These are phyloP conservation scores for Lachnellula arida DNA, from an alignment of 2,329 filamentous ascomycete genomes.

Conservation along the genomic window DNA sequence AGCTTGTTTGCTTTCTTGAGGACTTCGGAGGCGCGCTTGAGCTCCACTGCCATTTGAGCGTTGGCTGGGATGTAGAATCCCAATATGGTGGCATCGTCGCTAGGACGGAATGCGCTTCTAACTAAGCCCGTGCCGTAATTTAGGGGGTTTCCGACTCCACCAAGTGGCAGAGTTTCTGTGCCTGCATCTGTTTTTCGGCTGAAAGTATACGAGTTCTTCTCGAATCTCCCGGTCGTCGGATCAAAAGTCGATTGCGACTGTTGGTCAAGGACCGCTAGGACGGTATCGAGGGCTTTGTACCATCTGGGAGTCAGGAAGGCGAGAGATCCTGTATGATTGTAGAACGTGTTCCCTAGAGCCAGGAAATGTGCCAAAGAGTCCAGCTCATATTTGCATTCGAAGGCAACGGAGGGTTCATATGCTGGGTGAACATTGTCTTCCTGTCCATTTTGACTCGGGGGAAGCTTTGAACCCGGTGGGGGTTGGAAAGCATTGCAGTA, in stretches of 20 bases:
- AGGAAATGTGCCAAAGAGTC: slow-evolving; percentile 94
- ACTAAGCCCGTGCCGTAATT: slow-evolving; percentile 79
- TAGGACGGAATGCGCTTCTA: slow-evolving; percentile 88
- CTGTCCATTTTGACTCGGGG: slow-evolving; percentile 71
- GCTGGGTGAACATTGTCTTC: slow-evolving; percentile 78
- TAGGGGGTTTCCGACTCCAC: slow-evolving; percentile 85
- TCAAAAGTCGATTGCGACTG: slow-evolving; percentile 82
- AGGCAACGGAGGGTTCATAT: slow-evolving; percentile 81
- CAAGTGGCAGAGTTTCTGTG: slow-evolving; percentile 83
- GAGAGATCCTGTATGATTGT: slow-evolving; percentile 70
- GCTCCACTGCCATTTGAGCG: slow-evolving; percentile 90
- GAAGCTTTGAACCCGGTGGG: slow-evolving; percentile 74
- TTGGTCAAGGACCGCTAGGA: slow-evolving; percentile 69
- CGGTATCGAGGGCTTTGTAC: slow-evolving; percentile 68
- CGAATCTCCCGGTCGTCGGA: slow-evolving; percentile 56
- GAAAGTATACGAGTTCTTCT: slow-evolving; percentile 80
- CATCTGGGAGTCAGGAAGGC: slow-evolving; percentile 77
- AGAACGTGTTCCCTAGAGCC: slow-evolving; percentile 78
- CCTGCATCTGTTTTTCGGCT: slow-evolving; percentile 72
- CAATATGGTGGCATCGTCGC: slow-evolving; percentile 89
- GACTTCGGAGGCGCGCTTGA: slow-evolving; percentile 67
- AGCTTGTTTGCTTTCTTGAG: slow-evolving; percentile 54
- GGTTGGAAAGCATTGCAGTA: slow-evolving; percentile 99
- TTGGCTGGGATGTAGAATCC: slow-evolving; percentile 95
- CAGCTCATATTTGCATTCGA: slow-evolving; percentile 98